A percentile compares a stretch with the other conserved stretches of the same genome.
phyloP scores from a whole-genome alignment of 2,329 filamentous ascomycete genomes.

The Macrophomina phaseolina region DNA sequence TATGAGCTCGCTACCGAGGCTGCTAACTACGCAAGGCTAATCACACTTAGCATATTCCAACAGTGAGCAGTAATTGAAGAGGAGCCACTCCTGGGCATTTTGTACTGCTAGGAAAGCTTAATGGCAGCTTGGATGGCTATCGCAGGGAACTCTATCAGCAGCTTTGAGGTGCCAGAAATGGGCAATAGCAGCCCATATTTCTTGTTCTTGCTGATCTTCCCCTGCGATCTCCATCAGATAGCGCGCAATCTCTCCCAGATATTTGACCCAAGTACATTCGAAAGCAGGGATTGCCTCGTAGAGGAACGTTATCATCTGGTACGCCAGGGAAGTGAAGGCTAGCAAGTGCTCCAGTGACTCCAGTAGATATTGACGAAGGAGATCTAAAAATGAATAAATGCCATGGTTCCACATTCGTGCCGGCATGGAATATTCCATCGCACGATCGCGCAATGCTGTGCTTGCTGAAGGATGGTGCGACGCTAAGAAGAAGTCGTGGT shows the following conservation, averaged over 20 bases:
- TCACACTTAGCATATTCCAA: too few species aligned
- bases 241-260: slow-evolving; percentile 81
- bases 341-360: slow-evolving; percentile 86
- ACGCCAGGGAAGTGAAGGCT: slow-evolving; percentile 87
- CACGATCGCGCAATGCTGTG: slow-evolving; percentile 68
- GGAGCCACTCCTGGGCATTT: slow-evolving; percentile 72
- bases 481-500: slow-evolving; percentile 71
- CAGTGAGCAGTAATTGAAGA: too few species aligned
- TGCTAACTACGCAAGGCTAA: too few species aligned
- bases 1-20: too few species aligned
- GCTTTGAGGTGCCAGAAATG: slow-evolving; percentile 85
- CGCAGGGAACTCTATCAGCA: slow-evolving; percentile 74
- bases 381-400: slow-evolving; percentile 83
- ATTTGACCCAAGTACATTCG: slow-evolving; percentile 91
- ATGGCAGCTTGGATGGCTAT: slow-evolving; percentile 86
- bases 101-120: slow-evolving; percentile 78
- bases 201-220: slow-evolving; percentile 73
- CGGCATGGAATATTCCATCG: slow-evolving; percentile 87
- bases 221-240: slow-evolving; percentile 95
- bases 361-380: slow-evolving; percentile 70
- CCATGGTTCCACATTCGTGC: slow-evolving; percentile 93
- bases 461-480: slow-evolving; percentile 83
- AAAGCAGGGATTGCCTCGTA: slow-evolving; percentile 86
- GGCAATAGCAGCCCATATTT: slow-evolving; percentile 81
- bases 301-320: slow-evolving; percentile 85